Evolutionary conservation across 306 rosid species (phyloP).

Genomic region (Prunus fruticosa): DNA sequence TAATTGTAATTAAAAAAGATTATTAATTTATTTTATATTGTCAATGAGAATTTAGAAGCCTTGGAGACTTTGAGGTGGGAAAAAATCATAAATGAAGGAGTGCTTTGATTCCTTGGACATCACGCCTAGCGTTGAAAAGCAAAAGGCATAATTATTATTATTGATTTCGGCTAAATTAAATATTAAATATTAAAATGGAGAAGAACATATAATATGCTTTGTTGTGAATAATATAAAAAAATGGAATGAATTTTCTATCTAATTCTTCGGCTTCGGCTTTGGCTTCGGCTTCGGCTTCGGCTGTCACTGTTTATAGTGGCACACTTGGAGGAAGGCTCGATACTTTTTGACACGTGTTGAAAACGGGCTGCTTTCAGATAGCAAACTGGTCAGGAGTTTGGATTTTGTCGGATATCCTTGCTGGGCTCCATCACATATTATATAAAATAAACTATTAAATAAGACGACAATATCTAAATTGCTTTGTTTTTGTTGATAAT

Average conservation of each 20-base stretch:
- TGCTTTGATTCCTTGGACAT: conserved; percentile 6
- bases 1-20: conserved; percentile 17
- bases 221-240: too few species aligned
- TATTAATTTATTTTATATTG: not conserved
- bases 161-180: not conserved
- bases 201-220: too few species aligned
- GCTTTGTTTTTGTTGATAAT: too few species aligned
- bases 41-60: not conserved
- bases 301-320: not conserved
- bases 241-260: not conserved
- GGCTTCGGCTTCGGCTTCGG: not conserved
- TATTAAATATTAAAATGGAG: not conserved
- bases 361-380: too few species aligned
- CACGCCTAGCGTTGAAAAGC: conserved; percentile 15
- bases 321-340: not conserved
- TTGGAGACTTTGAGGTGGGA: not conserved
- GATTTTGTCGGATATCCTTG: not conserved
- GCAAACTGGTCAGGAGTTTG: not conserved
- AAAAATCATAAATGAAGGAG: not conserved
- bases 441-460: not conserved
- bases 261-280: not conserved
- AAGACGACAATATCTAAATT: not conserved
- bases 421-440: not conserved
- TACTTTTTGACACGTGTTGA: not conserved
- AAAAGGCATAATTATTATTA: not conserved